These are phyloP conservation scores for Fusarium mangiferae DNA, from an alignment of 2,329 filamentous ascomycete species.

Conservation along the genomic window DNA sequence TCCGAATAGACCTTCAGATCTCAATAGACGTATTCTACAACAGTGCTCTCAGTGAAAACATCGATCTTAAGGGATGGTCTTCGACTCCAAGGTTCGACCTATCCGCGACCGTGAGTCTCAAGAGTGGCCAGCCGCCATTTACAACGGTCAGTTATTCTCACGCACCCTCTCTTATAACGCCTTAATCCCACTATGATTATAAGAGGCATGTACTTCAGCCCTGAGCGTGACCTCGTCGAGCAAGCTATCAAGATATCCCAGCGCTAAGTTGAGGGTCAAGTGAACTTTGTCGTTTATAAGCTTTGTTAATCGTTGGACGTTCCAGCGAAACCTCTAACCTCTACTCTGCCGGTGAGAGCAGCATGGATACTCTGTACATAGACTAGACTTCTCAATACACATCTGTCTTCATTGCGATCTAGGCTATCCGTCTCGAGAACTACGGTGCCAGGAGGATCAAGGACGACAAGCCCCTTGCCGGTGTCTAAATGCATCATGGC, in stretches of 20 bases:
- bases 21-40: not conserved
- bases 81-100: constrained; percentile 64
- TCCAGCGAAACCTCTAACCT: constrained; percentile 59
- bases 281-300: constrained; percentile 53
- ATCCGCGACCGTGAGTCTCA: constrained; percentile 65
- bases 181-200: not conserved
- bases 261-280: constrained; percentile 55
- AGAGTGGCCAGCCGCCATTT: constrained; percentile 55
- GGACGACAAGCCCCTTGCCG: constrained; percentile 53
- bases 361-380: constrained; percentile 65
- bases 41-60: not conserved
- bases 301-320: constrained; percentile 58
- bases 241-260: constrained; percentile 69
- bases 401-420: constrained; percentile 66
- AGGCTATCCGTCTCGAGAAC: constrained; percentile 57
- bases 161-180: not conserved
- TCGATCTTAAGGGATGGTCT: constrained; percentile 63
- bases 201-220: constrained; percentile 60
- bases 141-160: constrained; percentile 3
- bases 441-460: constrained; percentile 48
- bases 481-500: not conserved
- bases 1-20: not conserved
- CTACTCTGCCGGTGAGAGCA: constrained; percentile 60
- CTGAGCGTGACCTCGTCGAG: constrained; percentile 65
- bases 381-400: constrained; percentile 76